Evolutionary conservation across 2,329 filamentous ascomycete species (phyloP), one percentile per base, ranked within the genome.

Genomic region (Monosporascus sp.): DNA sequence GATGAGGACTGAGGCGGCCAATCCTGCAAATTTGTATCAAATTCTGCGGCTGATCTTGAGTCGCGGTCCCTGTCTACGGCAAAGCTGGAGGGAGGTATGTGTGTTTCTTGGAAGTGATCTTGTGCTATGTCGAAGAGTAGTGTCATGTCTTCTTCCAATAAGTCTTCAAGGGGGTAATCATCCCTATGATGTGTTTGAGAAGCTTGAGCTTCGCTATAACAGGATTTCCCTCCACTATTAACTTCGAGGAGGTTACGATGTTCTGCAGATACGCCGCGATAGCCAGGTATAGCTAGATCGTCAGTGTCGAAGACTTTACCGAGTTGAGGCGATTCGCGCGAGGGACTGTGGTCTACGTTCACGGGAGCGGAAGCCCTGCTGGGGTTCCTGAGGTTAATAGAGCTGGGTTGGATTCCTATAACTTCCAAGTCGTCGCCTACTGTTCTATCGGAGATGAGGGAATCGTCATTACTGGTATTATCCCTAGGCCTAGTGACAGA

Each of bases 21-120:
- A 47, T 65, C 57, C 47, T 71, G 68, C 6, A 74, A 54, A 25
- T 51, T 64, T n/a, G 66, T 61, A 50, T 73, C 72, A 50, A 68
- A 74, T 44, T 69, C 67, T 7, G 62, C 60, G 3, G 61, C 66
- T 8, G 66, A 69, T 48, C 63, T 66, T 2, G 70, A 72, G 25
- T 66, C 65, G 42, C 62, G 55, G 45, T 69, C 65, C 58, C 65
- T 67, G 51, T 53, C 59, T 53, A 62, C 57, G 17, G 68, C 48
- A n/a, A 73, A 60, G 49, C 68, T 74, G 5, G 71, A 64, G 31
- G 65, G 65, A 4, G 65, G 63, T 25, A 66, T 54, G 15, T 61
- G 56, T 7, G 51, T 53, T 51, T 65, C 62, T 27, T 58, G 52
- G 25, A 59, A 44, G 39, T 20, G 37, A 3, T 39, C 34, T 2